These are phyloP conservation scores for Moricandia arvensis DNA, from an alignment of 345 rosid species.

Conservation along the genomic window DNA sequence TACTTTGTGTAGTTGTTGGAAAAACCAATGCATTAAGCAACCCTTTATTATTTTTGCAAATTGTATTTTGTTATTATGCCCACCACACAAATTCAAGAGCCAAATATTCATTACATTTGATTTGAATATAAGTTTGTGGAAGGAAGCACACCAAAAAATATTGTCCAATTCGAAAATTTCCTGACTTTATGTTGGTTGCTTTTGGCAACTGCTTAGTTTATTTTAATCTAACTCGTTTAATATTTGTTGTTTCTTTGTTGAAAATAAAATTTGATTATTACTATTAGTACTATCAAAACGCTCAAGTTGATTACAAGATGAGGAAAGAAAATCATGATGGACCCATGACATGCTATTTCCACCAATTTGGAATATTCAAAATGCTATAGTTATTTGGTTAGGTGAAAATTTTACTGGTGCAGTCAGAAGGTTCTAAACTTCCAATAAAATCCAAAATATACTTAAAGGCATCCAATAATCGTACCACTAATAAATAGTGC, in stretches of 20 bases:
- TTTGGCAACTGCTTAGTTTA: conserved; percentile 23
- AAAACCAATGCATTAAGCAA: conserved; percentile 32
- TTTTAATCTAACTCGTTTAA: conserved; percentile 9
- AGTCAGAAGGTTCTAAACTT: conserved; percentile 14
- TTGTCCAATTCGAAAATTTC: background rate
- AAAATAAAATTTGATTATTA: conserved; percentile 15
- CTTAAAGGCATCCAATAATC: background rate
- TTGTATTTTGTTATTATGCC: conserved; percentile 29
- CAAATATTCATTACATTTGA: conserved; percentile 17
- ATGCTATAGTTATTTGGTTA: background rate
- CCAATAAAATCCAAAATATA: background rate
- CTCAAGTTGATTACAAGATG: conserved; percentile 35
- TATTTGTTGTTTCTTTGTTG: conserved; percentile 18
- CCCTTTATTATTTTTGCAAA: conserved; percentile 26
- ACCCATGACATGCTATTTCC: conserved; percentile 28
- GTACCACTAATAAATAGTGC: background rate
- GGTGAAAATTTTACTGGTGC: background rate
- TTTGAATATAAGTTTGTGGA: conserved; percentile 28
- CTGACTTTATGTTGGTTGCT: conserved; percentile 10
- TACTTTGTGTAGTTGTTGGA: conserved; percentile 31
- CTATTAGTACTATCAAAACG: conserved; percentile 17
- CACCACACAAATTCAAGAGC: conserved; percentile 29
- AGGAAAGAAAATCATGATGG: conserved; percentile 22
- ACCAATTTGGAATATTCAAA: conserved; percentile 32
- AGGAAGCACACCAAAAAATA: conserved; percentile 16